phyloP scores from a whole-genome alignment of 2,329 filamentous ascomycete genomes.

The Neofusicoccum cordaticola region DNA sequence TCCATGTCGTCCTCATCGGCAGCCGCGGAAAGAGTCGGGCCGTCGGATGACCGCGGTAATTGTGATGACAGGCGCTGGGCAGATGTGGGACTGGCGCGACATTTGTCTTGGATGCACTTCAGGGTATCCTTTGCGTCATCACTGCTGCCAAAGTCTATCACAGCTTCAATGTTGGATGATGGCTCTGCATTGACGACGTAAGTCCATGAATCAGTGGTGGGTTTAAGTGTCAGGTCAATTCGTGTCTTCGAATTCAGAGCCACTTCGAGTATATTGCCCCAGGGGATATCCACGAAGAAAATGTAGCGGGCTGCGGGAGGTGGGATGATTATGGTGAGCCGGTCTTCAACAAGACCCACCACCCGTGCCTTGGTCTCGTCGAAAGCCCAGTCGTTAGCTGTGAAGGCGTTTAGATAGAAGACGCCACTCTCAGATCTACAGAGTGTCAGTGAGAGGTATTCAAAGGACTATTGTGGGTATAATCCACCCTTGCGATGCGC shows the following conservation, averaged over 20 bases:
- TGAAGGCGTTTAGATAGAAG: slow-evolving; percentile 19
- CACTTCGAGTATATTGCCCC: slow-evolving; percentile 5
- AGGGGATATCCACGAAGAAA: slow-evolving; percentile 30
- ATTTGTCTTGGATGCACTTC: neutral
- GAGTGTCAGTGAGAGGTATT: neutral
- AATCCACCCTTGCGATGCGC: slow-evolving; percentile 10
- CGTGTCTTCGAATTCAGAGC: neutral
- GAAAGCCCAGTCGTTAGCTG: slow-evolving; percentile 23
- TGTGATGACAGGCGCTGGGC: neutral
- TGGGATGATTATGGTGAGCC: slow-evolving; percentile 26
- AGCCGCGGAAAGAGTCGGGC: neutral
- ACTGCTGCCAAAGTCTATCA: neutral
- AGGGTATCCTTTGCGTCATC: neutral
- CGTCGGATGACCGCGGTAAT: neutral
- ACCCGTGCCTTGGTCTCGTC: neutral
- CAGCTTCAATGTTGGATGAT: slow-evolving; percentile 23
- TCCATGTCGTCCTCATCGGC: neutral
- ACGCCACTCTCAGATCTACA: neutral
- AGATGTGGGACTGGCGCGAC: neutral
- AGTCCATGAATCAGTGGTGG: slow-evolving; percentile 20
- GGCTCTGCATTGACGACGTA: slow-evolving; percentile 27
- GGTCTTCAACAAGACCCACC: neutral
- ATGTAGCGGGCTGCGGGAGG: slow-evolving; percentile 9
- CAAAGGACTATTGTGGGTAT: too few species aligned
- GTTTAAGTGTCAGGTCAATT: slow-evolving; percentile 20